Base-by-base conservation (phyloP, 2,329 filamentous ascomycete species). In the Apiospora phragmitis region DNA sequence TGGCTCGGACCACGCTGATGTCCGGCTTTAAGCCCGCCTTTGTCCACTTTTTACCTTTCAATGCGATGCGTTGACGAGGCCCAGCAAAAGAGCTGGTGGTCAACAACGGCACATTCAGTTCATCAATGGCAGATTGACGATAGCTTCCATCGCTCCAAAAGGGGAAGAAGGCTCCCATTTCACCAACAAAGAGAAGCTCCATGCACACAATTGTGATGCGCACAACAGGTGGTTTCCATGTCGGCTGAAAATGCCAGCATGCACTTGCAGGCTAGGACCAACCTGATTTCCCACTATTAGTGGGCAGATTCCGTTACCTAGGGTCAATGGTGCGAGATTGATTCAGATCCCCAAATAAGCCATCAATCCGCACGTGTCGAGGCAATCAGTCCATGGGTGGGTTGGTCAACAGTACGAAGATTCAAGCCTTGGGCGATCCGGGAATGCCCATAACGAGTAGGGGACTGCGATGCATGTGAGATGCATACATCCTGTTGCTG, bases 31-130 rank as follows among this genome's bases (percentile, higher is more conserved):
- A 35, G 29, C 55, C 55, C 32, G 35, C 55, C 55, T 62, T 62
- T 62, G 55, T 24, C 55, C 32, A 62, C 55, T 62, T 38, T 62
- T 62, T 62, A 62, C 55, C 29, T 59, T 59, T 59, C 51, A 35
- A 59, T 59, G 29, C 51, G 11, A 59, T 35, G 51, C 16, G 26
- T 18, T 14, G 49, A 26, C 24, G 16, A 59, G 55, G 55, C 32
- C 29, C 32, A n/a, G 29, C 55, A 38, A 62, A 18, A 59, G 29
- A 11, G 51, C 51, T 21, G 26, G 16, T 35, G 51, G 24, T 35
- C 51, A 59, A 18, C 29, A 35, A 59, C 51, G 32, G 51, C 32
- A 59, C 51, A 55, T 18, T 38, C 21, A 6, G 32, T 62, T 18
- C 55, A 62, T 62, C 29, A 38, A 62, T 38, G 32, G 55, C 11